Evolutionary conservation across 345 rosid genomes (phyloP), one percentile per base, ranked within the genome.

Genomic region (Clarkia xantiana): DNA sequence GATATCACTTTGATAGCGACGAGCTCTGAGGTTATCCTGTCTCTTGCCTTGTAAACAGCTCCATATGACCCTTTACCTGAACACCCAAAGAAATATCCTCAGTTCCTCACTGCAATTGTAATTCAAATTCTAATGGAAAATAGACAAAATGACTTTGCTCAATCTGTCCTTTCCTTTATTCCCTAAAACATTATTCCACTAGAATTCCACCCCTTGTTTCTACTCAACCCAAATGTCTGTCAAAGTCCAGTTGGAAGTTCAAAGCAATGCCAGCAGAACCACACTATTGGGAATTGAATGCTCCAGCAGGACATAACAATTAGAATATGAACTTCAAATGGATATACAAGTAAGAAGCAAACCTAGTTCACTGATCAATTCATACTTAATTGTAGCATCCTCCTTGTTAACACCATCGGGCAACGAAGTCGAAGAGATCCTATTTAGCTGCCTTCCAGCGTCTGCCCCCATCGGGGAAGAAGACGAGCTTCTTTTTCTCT

Each of bases 51-150:
- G 59, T 91, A 91, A 16, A 91, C 96, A 64, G 98, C 78, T 25
- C 98, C 98, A 71, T 91, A 91, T 3, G 98, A 86, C 46, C 96
- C 98, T 74, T 91, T 86, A 62, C 98, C 97, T 86, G 80, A 46
- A 63, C 66, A 56, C 9, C 36, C 36, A 29, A 3, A 29, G 6
- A 29, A 29, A 7, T 29, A 29, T 5, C 36, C 36, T 29, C 36
- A 29, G 9, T 3, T 5, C 36, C 36, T 29, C 36, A 29, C 36
- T 3, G 8, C 9, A 29, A 7, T 3, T 1, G 36, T 29, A 29
- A 10, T 29, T 29, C 36, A 29, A 29, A 29, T 29, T 10, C 36
- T 29, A 29, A 29, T 5, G 6, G 36, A 29, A 29, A 29, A 29
- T 29, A 29, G 36, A 29, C 8, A 29, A 29, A 29, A 29, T 29